Evolutionary conservation across 306 rosid genomes (phyloP), one percentile per base, ranked within the genome.

Genomic region (Malus fusca): DNA sequence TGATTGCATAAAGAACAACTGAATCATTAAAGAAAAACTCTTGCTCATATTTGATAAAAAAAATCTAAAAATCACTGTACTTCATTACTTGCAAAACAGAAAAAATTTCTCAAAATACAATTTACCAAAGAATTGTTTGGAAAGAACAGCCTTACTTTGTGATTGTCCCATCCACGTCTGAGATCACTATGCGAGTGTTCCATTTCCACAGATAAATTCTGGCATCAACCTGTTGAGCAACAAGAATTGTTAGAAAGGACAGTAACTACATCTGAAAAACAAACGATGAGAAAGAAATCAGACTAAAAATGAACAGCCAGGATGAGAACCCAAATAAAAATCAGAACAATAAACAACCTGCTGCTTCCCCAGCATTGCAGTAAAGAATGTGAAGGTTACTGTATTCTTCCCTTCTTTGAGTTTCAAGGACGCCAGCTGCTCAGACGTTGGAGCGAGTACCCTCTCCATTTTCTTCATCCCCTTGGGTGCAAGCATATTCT

Each of bases 131-230:
- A 43, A 2, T 62, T 26, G 62, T 51, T 8, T 14, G 15, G 52
- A 9, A 37, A 60, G 25, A 25, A 80, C 30, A 74, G 69, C 46
- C 82, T 77, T 82, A 96, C 99, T 80, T 92, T 76, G 99, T 96
- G 73, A 96, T 96, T 77, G 99, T 96, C 69, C 99, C 99, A 83
- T 96, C 99, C 77, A 96, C 99, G 68, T 96, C 99, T 64, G 99
- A 96, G 82, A 96, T 90, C 72, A 96, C 99, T 52, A 96, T 84
- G 13, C 88, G 97, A 72, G 84, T 76, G 67, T 90, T 84, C 99
- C 98, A 96, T 84, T 96, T 92, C 99, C 98, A 96, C 76, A 90
- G 80, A 86, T 80, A 92, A 76, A 96, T 92, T 65, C 86, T 87
- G 73, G 93, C 92, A 79, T 96, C 97, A 80, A 96, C 90, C 99